phyloP scores from a whole-genome alignment of 495 filamentous ascomycete species.

The Penicillium coprophilum region DNA sequence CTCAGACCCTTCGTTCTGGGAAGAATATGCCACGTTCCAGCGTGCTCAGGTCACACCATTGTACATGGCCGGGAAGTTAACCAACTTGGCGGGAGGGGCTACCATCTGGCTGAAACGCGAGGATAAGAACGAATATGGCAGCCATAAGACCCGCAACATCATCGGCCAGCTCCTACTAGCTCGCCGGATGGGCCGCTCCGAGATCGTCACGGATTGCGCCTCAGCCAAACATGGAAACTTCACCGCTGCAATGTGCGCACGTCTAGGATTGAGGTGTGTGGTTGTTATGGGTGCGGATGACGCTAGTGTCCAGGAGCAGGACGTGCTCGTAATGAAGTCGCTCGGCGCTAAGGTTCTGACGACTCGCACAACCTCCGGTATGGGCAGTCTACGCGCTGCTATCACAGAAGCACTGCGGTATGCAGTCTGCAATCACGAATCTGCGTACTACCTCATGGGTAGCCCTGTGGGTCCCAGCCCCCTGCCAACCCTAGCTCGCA shows the following conservation, averaged over 20 bases:
- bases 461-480: constrained; percentile 35
- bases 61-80: constrained; percentile 29
- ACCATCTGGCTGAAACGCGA: constrained; percentile 40
- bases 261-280: constrained; percentile 31
- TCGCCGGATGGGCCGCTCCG: constrained; percentile 29
- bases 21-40: constrained; percentile 28
- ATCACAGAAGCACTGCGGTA: constrained; percentile 37
- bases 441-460: constrained; percentile 36
- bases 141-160: constrained; percentile 34
- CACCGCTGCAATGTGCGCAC: constrained; percentile 36
- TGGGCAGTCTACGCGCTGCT: constrained; percentile 33
- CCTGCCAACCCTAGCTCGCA: constrained; percentile 32
- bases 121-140: constrained; percentile 32
- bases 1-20: constrained; percentile 35
- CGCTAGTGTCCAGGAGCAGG: constrained; percentile 27
- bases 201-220: constrained; percentile 38
- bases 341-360: constrained; percentile 34
- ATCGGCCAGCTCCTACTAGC: constrained; percentile 37
- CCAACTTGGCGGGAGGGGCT: constrained; percentile 25
- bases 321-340: constrained; percentile 31
- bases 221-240: constrained; percentile 35
- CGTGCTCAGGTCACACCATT: constrained; percentile 25
- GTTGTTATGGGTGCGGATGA: constrained; percentile 36
- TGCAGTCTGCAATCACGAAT: constrained; percentile 32
- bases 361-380: constrained; percentile 27